phyloP scores from a whole-genome alignment of 1,139 yeast species.

The Kodamaea fungicola region DNA sequence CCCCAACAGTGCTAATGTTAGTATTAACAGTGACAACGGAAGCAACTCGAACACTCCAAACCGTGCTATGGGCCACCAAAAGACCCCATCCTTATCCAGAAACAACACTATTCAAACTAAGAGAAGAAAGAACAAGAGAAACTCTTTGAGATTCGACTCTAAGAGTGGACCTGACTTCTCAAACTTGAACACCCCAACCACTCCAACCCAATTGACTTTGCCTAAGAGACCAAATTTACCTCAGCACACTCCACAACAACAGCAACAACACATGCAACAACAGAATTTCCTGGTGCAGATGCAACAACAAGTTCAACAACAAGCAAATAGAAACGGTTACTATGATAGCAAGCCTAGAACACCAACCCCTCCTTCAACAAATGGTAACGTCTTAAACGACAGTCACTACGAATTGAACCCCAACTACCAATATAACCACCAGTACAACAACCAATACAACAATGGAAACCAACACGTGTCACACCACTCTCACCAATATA shows the following conservation, averaged over 20 bases:
- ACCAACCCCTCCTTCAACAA: constrained; percentile 26
- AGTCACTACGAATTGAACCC: constrained; percentile 13
- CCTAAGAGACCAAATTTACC: constrained; percentile 20
- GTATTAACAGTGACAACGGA: constrained; percentile 9
- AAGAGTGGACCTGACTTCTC: constrained; percentile 21
- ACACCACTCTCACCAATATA: constrained; percentile 7
- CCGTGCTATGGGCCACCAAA: constrained; percentile 9
- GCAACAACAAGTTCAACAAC: constrained; percentile 6
- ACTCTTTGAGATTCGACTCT: constrained; percentile 27
- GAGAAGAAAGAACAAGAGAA: constrained; percentile 31
- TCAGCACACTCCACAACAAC: constrained; percentile 6
- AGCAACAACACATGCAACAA: constrained; percentile 3
- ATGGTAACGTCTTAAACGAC: constrained; percentile 7
- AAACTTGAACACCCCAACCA: constrained; percentile 17
- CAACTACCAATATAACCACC: constrained; percentile 10
- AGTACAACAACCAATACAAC: constrained; percentile 7
- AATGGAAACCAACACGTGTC: constrained; percentile 8
- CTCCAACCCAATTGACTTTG: constrained; percentile 19
- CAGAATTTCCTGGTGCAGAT: constrained; percentile 4
- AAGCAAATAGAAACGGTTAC: constrained; percentile 12
- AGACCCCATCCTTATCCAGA: constrained; percentile 18
- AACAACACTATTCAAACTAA: constrained; percentile 25
- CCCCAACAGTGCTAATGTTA: neutral
- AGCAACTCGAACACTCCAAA: constrained; percentile 10
- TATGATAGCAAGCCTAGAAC: constrained; percentile 19